Evolutionary conservation across 2,329 filamentous ascomycete genomes (phyloP), one percentile per base, ranked within the genome.

Genomic region (Coleophoma eucalyptorum): DNA sequence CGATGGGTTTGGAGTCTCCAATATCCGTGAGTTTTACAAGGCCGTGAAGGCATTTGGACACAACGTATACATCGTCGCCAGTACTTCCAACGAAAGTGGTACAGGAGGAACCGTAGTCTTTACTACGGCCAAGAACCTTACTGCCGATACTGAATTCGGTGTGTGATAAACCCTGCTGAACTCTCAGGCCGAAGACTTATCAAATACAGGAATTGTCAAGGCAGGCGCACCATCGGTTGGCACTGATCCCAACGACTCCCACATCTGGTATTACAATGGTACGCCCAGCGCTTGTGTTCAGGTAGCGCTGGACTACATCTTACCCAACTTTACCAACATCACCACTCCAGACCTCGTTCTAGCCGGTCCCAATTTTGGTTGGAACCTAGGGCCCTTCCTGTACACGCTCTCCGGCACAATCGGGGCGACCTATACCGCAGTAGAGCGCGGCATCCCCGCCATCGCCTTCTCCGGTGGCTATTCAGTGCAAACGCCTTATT

Each of bases 181-280:
- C 35, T 18, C 6, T 11, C 18, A 38, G 13, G 15, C 18, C 13
- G 12, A 6, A 12, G 5, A 15, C 15, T 38, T 12, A 15, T 38
- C 15, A 6, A 15, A 15, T 38, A 18, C 13, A 58, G 55, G 68
- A 54, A 65, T 77, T 35, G 60, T 79, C 34, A 72, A 72, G 35
- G 65, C 69, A 3, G 76, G 76, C 5, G 67, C 72, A 1, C 74
- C 75, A 3, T 72, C 74, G 0, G 57, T 79, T 20, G 79, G 80
- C 43, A 68, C 65, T 15, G 78, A 81, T 55, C 78, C 77, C 12
- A 60, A 64, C 18, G 76, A 82, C 50, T 67, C 67, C 48, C 71
- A 79, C 53, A 79, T 83, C 55, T 83, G 77, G 77, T 82, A 83
- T 60, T 83, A 81, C 65, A 79, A 82, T 48, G 79, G 79, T 19